Evolutionary conservation across 208 protist species (phyloP), one percentile per base, ranked within the genome.

Genomic region (Phytomonas francai): DNA sequence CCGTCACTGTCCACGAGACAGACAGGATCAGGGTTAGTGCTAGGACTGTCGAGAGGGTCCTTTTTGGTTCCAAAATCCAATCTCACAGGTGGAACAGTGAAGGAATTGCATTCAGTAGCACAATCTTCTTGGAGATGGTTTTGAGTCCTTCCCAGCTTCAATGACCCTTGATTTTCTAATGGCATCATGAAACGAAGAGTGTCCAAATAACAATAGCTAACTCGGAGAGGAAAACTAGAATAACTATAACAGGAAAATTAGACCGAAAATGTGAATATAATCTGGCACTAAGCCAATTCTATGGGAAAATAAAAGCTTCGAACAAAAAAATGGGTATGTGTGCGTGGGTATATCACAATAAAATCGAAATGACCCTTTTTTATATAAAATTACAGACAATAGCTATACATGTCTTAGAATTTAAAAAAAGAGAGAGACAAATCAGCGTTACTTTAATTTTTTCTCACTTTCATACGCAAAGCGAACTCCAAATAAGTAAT

Each of bases 251-350:
- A 56, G 54, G 2, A 42, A 30, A 68, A 68, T 28, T 4, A 29
- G 28, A 16, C 12, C 30, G 42, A 63, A 28, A 36, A 28, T 62
- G 49, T 8, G 2, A 63, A 51, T 73, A 63, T 69, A 51, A 57
- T 67, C 28, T 59, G 16, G 57, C 42, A 8, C 27, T 9, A 70
- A 25, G 28, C 36, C 49, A 30, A 69, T 59, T 71, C 25, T 69
- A 45, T 36, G 34, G 12, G 56, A 64, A 56, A 71, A 63, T 34
- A 7, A 62, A 66, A 51, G 58, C 49, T 67, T 59, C 61, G 45
- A 63, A 65, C 61, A 71, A 30, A 78, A 54, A 73, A 32, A 77
- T 68, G 59, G 45, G 25, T 77, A 49, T 71, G 62, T 66, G 57
- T 66, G 62, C 11, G 33, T 8, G 36, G 30, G 42, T 45, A 66